phyloP scores from a whole-genome alignment of 208 protist species.

The Naegleria fowleri region DNA sequence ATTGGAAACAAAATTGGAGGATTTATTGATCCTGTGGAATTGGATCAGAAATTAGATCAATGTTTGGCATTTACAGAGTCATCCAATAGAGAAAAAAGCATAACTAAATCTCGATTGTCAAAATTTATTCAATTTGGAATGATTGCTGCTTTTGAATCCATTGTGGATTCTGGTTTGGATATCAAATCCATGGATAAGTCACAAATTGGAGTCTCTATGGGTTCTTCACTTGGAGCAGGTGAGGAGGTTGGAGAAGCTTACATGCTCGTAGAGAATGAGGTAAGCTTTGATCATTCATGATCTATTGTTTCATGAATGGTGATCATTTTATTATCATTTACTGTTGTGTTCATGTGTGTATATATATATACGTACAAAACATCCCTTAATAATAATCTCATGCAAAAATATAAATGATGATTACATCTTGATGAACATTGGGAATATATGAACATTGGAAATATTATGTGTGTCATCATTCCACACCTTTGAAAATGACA shows the following conservation, averaged over 20 bases:
- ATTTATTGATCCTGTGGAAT: neutral
- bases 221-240: constrained; percentile 60
- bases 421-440: too few species aligned
- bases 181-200: constrained; percentile 34
- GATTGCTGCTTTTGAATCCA: constrained; percentile 39
- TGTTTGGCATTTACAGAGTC: neutral
- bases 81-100: neutral
- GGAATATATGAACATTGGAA: too few species aligned
- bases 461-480: too few species aligned
- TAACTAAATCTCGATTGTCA: constrained; percentile 27
- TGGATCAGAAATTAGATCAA: neutral
- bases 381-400: too few species aligned
- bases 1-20: neutral
- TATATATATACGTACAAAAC: too few species aligned
- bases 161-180: constrained; percentile 41
- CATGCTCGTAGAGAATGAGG: neutral
- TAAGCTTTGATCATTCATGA: neutral
- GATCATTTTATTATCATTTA: too few species aligned
- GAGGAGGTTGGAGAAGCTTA: constrained; percentile 38
- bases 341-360: too few species aligned
- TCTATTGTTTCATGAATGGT: too few species aligned
- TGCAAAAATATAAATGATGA: too few species aligned
- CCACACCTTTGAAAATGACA: too few species aligned
- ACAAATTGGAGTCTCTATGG: constrained; percentile 73
- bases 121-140: constrained; percentile 54